Conservation (phyloP, 306 rosid species). For the Cicer cuneatum region DNA sequence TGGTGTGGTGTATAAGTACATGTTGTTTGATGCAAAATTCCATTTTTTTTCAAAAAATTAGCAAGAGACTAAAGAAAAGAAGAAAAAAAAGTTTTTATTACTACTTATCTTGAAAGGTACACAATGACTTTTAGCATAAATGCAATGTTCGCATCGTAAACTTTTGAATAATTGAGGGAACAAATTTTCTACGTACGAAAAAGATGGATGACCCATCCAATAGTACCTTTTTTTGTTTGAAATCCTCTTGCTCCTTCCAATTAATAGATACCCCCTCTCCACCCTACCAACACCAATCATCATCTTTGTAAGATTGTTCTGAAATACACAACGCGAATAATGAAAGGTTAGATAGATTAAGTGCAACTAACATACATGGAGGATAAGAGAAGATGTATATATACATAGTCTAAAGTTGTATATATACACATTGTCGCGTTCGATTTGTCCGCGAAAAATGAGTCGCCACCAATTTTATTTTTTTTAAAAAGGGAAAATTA, state of each 20-base stretch:
- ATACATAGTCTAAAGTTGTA: no score
- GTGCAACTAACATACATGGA: no score
- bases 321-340: neutral
- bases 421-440: no score
- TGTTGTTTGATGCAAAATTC: no score
- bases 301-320: slow-evolving; percentile 2
- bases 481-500: no score
- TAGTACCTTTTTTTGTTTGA: neutral
- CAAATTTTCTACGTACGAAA: neutral
- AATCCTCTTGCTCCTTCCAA: neutral
- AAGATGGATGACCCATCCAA: neutral
- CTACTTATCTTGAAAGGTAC: neutral
- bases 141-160: neutral
- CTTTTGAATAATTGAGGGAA: slow-evolving; percentile 1
- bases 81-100: neutral
- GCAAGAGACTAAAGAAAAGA: neutral
- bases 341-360: slow-evolving; percentile 4
- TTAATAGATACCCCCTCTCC: neutral
- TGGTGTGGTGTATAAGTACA: no score
- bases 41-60: no score
- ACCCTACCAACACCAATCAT: neutral
- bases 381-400: no score
- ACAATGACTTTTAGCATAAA: neutral
- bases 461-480: no score
- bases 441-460: no score